phyloP scores from a whole-genome alignment of 306 rosid genomes.

The Begonia fuchsioides region DNA sequence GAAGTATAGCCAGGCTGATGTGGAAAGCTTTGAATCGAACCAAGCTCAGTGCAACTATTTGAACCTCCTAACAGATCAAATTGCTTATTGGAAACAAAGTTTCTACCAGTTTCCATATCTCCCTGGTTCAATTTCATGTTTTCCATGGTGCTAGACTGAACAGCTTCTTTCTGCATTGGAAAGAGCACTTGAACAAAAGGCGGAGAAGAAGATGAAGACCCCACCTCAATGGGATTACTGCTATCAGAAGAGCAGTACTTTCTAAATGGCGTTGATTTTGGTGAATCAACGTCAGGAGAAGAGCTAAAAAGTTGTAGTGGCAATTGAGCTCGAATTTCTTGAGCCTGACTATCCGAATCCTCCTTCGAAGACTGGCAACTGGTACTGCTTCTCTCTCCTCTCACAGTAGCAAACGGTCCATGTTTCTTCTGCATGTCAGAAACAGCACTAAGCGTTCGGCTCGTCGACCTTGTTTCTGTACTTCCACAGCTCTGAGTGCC shows the following conservation, averaged over 20 bases:
- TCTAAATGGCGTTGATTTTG: constrained; percentile 34
- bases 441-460: constrained; percentile 28
- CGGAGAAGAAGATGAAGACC: constrained; percentile 73
- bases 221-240: constrained; percentile 66
- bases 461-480: constrained; percentile 31
- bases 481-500: constrained; percentile 54
- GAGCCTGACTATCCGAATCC: constrained; percentile 54
- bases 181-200: constrained; percentile 50
- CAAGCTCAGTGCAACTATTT: constrained; percentile 30
- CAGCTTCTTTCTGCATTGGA: constrained; percentile 37
- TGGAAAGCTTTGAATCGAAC: constrained; percentile 51
- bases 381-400: constrained; percentile 74
- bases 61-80: constrained; percentile 65
- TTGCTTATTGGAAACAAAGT: constrained; percentile 31
- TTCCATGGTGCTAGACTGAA: constrained; percentile 24
- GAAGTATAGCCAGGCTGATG: constrained; percentile 70
- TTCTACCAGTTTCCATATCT: constrained; percentile 26
- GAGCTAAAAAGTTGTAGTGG: constrained; percentile 74
- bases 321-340: constrained; percentile 40
- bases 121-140: constrained; percentile 19
- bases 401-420: constrained; percentile 35
- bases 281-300: constrained; percentile 44
- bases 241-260: constrained; percentile 86
- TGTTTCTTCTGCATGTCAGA: constrained; percentile 21
- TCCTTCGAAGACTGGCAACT: constrained; percentile 73